phyloP scores from a whole-genome alignment of 371 early-diverging fungal genomes.

The Basidiobolus meristosporus region DNA sequence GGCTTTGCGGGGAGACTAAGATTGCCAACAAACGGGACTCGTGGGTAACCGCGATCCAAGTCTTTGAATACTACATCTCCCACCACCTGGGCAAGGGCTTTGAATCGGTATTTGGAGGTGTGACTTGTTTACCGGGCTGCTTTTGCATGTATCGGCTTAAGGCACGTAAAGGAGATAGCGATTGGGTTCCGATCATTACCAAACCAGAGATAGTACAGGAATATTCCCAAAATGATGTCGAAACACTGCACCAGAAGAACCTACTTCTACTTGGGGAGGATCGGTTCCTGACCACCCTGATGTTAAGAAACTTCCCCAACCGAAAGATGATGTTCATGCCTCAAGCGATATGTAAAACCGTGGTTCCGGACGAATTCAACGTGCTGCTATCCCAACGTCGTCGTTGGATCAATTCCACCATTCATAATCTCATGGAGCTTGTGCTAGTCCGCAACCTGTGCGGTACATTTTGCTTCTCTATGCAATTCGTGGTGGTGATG shows the following conservation, averaged over 20 bases:
- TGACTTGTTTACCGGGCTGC: slow-evolving; percentile 91
- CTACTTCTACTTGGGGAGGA: slow-evolving; percentile 89
- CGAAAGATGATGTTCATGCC: slow-evolving; percentile 85
- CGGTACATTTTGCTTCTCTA: slow-evolving; percentile 76
- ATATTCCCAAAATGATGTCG: slow-evolving; percentile 73
- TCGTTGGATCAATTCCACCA: slow-evolving; percentile 82
- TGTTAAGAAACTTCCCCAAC: slow-evolving; percentile 80
- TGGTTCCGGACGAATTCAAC: slow-evolving; percentile 57
- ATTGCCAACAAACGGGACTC: slow-evolving; percentile 68
- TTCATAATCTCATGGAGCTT: slow-evolving; percentile 68
- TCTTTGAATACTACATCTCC: slow-evolving; percentile 90
- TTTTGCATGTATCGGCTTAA: slow-evolving; percentile 88
- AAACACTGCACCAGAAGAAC: slow-evolving; percentile 89
- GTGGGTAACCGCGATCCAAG: slow-evolving; percentile 86
- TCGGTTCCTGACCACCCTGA: slow-evolving; percentile 83
- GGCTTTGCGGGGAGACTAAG: slow-evolving; percentile 71
- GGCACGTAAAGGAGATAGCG: slow-evolving; percentile 45
- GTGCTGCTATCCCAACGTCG: slow-evolving; percentile 68
- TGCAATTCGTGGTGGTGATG: slow-evolving; percentile 75
- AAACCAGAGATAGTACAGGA: slow-evolving; percentile 74
- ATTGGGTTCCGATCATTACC: slow-evolving; percentile 60
- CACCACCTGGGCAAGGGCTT: slow-evolving; percentile 88
- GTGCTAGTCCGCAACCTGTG: slow-evolving; percentile 63
- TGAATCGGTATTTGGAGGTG: slow-evolving; percentile 91
- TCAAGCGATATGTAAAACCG: slow-evolving; percentile 63